Evolutionary conservation across 2,329 filamentous ascomycete genomes (phyloP).

Genomic region (Pseudodiploospora longispora): DNA sequence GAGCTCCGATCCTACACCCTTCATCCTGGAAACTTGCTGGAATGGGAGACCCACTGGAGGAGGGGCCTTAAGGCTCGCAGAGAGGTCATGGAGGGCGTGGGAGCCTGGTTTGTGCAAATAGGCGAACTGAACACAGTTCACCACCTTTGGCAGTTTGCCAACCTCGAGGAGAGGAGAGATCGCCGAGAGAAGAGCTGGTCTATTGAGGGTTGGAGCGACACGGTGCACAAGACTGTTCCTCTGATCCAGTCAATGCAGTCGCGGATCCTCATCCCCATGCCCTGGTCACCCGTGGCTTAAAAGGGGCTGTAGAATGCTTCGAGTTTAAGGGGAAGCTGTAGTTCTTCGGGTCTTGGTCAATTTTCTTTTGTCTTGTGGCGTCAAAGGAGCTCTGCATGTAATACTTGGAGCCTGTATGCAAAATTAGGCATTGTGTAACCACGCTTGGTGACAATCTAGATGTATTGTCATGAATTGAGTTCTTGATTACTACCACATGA

Average conservation of each 20-base stretch:
- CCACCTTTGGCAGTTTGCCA: constrained; percentile 97
- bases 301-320: background rate
- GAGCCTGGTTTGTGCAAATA: constrained; percentile 98
- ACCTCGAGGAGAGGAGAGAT: constrained; percentile 86
- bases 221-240: constrained; percentile 96
- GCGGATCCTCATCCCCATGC: constrained; percentile 85
- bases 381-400: constrained; percentile 17
- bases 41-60: constrained; percentile 99
- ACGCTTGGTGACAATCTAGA: background rate
- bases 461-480: too few relatives aligned
- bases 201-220: constrained; percentile 91
- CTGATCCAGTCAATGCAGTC: constrained; percentile 97
- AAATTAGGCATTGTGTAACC: constrained; percentile 3
- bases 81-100: constrained; percentile 97
- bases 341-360: background rate
- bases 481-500: too few relatives aligned
- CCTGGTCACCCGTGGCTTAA: constrained; percentile 88
- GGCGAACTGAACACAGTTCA: constrained; percentile 96
- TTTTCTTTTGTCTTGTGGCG: constrained; percentile 6
- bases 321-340: background rate
- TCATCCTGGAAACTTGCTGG: constrained; percentile 87
- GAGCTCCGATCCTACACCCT: constrained; percentile 95
- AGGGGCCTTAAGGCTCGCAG: constrained; percentile 81
- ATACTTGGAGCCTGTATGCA: constrained; percentile 12
- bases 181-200: constrained; percentile 92